Base-by-base conservation (phyloP, 352 stramenopile species). In the Phytophthora pini region DNA sequence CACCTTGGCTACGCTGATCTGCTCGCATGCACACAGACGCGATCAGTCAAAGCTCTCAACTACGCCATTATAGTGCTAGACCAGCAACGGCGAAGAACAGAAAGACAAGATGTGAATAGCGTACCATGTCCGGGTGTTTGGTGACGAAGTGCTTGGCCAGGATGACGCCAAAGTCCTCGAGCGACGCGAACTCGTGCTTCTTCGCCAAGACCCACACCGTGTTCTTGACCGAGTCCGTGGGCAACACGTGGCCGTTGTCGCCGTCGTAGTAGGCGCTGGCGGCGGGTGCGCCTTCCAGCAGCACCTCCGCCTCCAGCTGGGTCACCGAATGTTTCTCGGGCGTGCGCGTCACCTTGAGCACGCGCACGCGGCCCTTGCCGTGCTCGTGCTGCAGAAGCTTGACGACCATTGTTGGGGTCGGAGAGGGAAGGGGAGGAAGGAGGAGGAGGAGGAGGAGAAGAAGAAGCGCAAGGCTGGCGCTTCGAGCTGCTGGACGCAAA, bases 181-280 rank as follows among this genome's bases (percentile, higher is more conserved):
- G 88, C 68, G 82, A 88, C 10, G 82, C 83, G 61, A 96, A 95
- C 70, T 92, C 80, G 72, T 93, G 84, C 65, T 92, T 83, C 81
- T 95, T 96, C 36, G 88, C 89, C 38, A 97, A 48, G 57, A 90
- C 84, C 70, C 95, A 96, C 27, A 97, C 84, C 36, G 89, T 95
- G 72, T 97, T 97, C 78, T 97, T 97, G 72, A 94, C 77, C 59
- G 90, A 96, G 71, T 97, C 90, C 5, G 90, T 97, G 41, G 89
- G 85, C 43, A 97, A 72, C 63, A 97, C 88, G 22, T 74, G 70
- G 43, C 79, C 74, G 64, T 97, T 97, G 77, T 97, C 88, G 57
- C 85, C 89, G 51, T 86, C 62, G 56, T 89, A 90, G 75, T 97
- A 97, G 26, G 85, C 85, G 50, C 69, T 74, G 58, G 91, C 80